A percentile compares a stretch with the other conserved stretches of the same genome.
Conservation (phyloP, 176 grass and related monocot genomes). For the Hyparrhenia diplandra region DNA sequence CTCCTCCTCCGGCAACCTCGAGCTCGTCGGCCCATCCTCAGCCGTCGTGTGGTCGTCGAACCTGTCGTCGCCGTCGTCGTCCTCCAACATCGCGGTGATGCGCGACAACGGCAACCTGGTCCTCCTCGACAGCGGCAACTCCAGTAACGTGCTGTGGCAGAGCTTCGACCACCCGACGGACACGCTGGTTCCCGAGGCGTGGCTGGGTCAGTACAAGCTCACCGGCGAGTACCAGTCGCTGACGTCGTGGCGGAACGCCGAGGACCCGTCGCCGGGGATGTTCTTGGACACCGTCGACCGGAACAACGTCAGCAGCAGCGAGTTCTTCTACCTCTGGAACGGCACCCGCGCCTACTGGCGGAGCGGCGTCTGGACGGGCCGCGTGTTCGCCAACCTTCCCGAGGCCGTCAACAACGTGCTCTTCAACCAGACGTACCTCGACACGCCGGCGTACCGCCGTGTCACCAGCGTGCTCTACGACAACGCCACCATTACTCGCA, state of each 20-base stretch:
- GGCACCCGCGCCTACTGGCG: conserved; percentile 20
- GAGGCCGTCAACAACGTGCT: conserved; percentile 39
- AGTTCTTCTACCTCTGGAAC: conserved; percentile 37
- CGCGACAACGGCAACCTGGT: conserved; percentile 42
- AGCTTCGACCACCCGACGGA: conserved; percentile 43
- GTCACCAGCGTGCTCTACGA: conserved; percentile 36
- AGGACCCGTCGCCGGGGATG: conserved; percentile 37
- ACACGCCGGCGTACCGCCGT: conserved; percentile 26
- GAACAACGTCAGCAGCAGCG: background rate
- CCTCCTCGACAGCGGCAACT: conserved; percentile 22
- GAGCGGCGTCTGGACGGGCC: conserved; percentile 34
- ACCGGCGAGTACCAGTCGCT: conserved; percentile 28
- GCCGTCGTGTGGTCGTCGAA: too few relatives aligned
- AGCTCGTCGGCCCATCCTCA: too few relatives aligned
- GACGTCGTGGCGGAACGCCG: conserved; percentile 37
- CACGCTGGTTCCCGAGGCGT: conserved; percentile 41
- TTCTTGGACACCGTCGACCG: conserved; percentile 25
- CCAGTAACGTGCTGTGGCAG: conserved; percentile 38
- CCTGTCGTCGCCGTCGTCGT: background rate
- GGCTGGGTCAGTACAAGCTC: conserved; percentile 38
- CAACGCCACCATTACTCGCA: conserved; percentile 33
- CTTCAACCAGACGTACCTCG: conserved; percentile 37
- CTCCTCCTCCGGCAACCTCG: too few relatives aligned
- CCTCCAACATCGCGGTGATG: conserved; percentile 24
- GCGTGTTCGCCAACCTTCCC: conserved; percentile 16